Percentiles rank a stretch among this genome's conserved stretches.
Evolutionary conservation across 495 filamentous ascomycete species (phyloP).

Genomic region (Pseudevernia furfuracea): DNA sequence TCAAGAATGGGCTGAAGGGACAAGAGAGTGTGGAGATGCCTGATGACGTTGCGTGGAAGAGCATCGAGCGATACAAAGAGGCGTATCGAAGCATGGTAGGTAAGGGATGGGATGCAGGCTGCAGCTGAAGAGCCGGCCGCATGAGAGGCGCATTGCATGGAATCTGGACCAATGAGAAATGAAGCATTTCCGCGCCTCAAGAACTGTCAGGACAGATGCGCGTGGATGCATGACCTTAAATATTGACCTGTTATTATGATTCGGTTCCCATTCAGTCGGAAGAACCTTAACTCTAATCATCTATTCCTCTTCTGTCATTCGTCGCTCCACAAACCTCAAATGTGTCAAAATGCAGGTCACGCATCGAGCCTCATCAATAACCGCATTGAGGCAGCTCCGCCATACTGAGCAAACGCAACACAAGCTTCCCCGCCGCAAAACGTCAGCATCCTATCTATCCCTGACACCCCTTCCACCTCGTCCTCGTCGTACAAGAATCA

Average conservation of each 20-base stretch:
- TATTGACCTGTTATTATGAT: neutral
- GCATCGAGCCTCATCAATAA: constrained; percentile 13
- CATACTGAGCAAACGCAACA: constrained; percentile 1
- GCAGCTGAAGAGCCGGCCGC: constrained; percentile 7
- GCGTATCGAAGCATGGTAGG: constrained; percentile 54
- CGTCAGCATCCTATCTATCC: neutral
- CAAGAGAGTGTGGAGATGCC: constrained; percentile 61
- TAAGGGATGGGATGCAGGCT: constrained; percentile 11
- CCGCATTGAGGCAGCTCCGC: constrained; percentile 5
- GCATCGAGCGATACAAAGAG: constrained; percentile 58
- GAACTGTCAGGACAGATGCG: constrained; percentile 13
- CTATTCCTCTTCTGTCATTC: constrained; percentile 7
- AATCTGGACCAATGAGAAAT: constrained; percentile 9
- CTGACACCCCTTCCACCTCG: neutral
- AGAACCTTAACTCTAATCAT: constrained; percentile 17
- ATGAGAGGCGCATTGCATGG: constrained; percentile 7
- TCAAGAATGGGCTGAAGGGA: constrained; percentile 58
- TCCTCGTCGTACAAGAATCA: constrained; percentile 1
- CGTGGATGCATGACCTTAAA: constrained; percentile 1
- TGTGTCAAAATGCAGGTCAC: constrained; percentile 11
- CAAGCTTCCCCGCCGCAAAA: neutral
- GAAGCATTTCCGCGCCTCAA: constrained; percentile 10
- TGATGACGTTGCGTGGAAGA: constrained; percentile 55
- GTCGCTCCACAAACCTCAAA: constrained; percentile 13
- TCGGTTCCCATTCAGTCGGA: constrained; percentile 10